These are phyloP conservation scores for Mycena crocata DNA, from an alignment of 768 basidiomycete species.

Conservation along the genomic window DNA sequence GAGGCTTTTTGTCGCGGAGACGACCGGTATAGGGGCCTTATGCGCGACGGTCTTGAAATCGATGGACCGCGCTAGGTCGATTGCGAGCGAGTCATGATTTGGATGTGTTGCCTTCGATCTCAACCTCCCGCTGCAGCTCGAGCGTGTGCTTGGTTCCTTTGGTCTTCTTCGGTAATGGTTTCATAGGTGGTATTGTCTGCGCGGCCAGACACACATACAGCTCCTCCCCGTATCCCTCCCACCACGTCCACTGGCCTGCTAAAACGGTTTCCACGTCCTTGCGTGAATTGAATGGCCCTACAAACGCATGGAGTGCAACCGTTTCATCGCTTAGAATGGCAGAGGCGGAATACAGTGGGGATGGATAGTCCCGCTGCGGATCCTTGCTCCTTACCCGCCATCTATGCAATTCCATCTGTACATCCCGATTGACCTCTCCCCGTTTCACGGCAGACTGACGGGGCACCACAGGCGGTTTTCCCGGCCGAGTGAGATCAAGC, in stretches of 20 bases:
- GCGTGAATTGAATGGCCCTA: constrained; percentile 1
- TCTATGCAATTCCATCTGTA: background rate
- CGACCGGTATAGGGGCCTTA: too few relatives aligned
- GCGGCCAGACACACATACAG: background rate
- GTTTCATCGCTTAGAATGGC: constrained; percentile 3
- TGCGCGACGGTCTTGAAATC: too few relatives aligned
- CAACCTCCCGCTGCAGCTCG: too few relatives aligned
- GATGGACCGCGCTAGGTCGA: too few relatives aligned
- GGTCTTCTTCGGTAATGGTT: constrained; percentile 8
- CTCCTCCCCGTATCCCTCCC: background rate
- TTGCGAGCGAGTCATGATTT: too few relatives aligned
- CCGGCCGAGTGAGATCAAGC: constrained; percentile 5
- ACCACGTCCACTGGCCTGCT: constrained; percentile 31
- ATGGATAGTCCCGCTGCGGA: constrained; percentile 1
- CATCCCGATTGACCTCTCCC: background rate
- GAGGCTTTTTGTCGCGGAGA: too few relatives aligned
- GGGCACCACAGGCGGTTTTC: background rate
- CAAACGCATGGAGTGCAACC: constrained; percentile 3
- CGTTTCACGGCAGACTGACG: constrained; percentile 14
- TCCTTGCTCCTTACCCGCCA: background rate
- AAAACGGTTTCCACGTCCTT: background rate
- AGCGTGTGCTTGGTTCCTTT: background rate
- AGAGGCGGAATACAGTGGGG: background rate
- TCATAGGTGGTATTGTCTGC: background rate
- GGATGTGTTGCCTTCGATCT: too few relatives aligned